A percentile compares a stretch with the other conserved stretches of the same genome.
Conservation (phyloP, 2,329 filamentous ascomycete genomes). For the Ophioceras dolichostomum region DNA sequence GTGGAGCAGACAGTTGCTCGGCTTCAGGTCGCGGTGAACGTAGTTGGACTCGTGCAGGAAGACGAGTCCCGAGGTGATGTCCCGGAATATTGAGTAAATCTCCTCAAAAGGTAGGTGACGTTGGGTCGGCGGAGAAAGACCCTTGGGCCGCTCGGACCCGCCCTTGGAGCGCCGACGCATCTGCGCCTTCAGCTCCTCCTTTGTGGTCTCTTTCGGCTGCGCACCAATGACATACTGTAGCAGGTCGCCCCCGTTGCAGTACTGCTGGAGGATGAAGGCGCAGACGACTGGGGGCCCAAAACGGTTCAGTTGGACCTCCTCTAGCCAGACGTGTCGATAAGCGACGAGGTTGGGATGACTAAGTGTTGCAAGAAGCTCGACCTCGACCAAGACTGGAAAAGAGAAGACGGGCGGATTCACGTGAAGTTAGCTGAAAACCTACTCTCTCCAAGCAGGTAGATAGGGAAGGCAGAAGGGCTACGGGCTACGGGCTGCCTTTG, state of each 20-base stretch:
- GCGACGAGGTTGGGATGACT: constrained; percentile 93
- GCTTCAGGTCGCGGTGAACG: constrained; percentile 92
- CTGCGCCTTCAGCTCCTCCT: constrained; percentile 80
- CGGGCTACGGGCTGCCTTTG: no score
- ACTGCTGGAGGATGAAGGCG: constrained; percentile 94
- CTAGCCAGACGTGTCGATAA: constrained; percentile 94
- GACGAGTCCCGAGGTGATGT: constrained; percentile 83
- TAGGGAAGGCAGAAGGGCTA: background rate
- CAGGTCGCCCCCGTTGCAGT: constrained; percentile 88
- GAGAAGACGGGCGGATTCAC: no score
- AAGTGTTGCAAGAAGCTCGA: constrained; percentile 81
- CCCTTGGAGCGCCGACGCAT: constrained; percentile 74
- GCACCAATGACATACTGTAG: constrained; percentile 75
- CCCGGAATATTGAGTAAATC: constrained; percentile 92
- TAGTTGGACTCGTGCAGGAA: constrained; percentile 87
- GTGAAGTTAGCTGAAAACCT: background rate
- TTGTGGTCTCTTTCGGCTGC: constrained; percentile 49
- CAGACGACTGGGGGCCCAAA: constrained; percentile 91
- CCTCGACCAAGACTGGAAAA: constrained; percentile 61
- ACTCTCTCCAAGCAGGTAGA: background rate
- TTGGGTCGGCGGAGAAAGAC: constrained; percentile 22
- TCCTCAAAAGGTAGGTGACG: constrained; percentile 62
- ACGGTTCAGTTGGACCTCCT: constrained; percentile 69
- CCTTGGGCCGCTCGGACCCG: constrained; percentile 41
- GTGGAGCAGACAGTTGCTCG: constrained; percentile 87